Percentiles rank a stretch among this genome's conserved stretches.
Conservation (phyloP, 2,329 filamentous ascomycete species). For the Sarocladiaceae sp. region DNA sequence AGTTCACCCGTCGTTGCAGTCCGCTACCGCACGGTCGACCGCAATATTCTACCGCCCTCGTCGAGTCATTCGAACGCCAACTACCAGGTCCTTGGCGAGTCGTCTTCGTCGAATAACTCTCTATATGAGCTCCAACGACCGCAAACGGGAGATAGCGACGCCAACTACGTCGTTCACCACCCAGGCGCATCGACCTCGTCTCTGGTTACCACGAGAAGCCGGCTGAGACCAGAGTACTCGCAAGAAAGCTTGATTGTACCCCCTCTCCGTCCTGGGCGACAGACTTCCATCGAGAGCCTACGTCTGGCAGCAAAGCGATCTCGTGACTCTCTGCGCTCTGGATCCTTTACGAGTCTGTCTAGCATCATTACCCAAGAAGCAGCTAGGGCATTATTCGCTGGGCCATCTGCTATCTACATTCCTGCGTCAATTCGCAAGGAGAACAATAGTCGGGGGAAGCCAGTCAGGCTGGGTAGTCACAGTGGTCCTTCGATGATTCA, state of each 20-base stretch:
- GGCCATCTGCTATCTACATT: conserved; percentile 8
- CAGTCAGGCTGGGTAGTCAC: not conserved
- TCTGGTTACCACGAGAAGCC: conserved; percentile 27
- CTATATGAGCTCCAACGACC: conserved; percentile 29
- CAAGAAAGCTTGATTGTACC: conserved; percentile 58
- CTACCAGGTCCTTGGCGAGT: conserved; percentile 46
- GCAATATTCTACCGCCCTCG: conserved; percentile 27
- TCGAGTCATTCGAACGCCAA: conserved; percentile 48
- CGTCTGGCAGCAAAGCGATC: conserved; percentile 44
- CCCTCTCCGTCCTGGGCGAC: conserved; percentile 46
- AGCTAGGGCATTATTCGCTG: conserved; percentile 5
- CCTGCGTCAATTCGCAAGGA: conserved; percentile 8
- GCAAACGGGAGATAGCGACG: conserved; percentile 34
- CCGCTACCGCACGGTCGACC: not conserved
- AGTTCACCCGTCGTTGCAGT: conserved; percentile 11
- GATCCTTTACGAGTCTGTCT: conserved; percentile 52
- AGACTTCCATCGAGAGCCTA: conserved; percentile 43
- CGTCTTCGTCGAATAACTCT: conserved; percentile 41
- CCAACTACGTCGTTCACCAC: conserved; percentile 50
- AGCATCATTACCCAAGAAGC: conserved; percentile 45
- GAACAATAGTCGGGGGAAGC: not conserved
- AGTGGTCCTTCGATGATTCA: conserved; percentile 7
- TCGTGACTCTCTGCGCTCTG: conserved; percentile 47
- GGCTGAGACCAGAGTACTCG: conserved; percentile 44
- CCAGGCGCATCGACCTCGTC: conserved; percentile 36